Conservation (phyloP, 2,329 filamentous ascomycete species). For the Fusarium secorum region DNA sequence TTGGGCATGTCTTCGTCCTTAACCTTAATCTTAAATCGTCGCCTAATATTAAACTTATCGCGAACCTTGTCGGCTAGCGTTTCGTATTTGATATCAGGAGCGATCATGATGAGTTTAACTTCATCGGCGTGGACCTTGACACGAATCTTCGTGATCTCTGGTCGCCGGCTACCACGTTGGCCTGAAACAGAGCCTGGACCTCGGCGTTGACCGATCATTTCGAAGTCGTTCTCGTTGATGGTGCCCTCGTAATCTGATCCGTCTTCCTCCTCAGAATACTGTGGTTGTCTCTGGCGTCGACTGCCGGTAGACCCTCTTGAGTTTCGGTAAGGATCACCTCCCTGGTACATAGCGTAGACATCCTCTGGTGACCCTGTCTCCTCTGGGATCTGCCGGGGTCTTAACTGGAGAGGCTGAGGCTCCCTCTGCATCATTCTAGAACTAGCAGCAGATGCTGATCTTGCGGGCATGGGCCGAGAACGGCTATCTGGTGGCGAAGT, state of each 20-base stretch:
- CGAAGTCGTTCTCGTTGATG: slow-evolving; percentile 80
- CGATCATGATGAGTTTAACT: slow-evolving; percentile 91
- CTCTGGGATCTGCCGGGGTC: slow-evolving; percentile 50
- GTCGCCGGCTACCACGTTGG: slow-evolving; percentile 64
- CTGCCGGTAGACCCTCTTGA: slow-evolving; percentile 42
- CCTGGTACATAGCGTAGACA: slow-evolving; percentile 70
- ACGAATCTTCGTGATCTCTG: slow-evolving; percentile 79
- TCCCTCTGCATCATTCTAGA: slow-evolving; percentile 54
- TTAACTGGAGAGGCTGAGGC: slow-evolving; percentile 41
- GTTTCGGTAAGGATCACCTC: slow-evolving; percentile 50
- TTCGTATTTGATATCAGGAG: slow-evolving; percentile 73
- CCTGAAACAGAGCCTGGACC: slow-evolving; percentile 56
- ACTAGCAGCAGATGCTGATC: slow-evolving; percentile 57
- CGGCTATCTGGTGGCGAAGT: slow-evolving; percentile 54
- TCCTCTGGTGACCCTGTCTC: slow-evolving; percentile 72
- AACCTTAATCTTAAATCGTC: slow-evolving; percentile 88
- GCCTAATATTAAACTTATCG: slow-evolving; percentile 82
- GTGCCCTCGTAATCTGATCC: slow-evolving; percentile 73
- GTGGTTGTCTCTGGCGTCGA: slow-evolving; percentile 56
- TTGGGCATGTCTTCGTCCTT: slow-evolving; percentile 78
- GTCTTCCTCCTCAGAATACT: slow-evolving; percentile 83
- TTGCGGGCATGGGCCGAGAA: slow-evolving; percentile 45
- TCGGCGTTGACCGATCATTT: slow-evolving; percentile 71
- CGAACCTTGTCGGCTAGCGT: slow-evolving; percentile 82
- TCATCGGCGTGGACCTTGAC: slow-evolving; percentile 94